Base-by-base conservation (phyloP, 495 filamentous ascomycete genomes). In the Chaetomium tenue region DNA sequence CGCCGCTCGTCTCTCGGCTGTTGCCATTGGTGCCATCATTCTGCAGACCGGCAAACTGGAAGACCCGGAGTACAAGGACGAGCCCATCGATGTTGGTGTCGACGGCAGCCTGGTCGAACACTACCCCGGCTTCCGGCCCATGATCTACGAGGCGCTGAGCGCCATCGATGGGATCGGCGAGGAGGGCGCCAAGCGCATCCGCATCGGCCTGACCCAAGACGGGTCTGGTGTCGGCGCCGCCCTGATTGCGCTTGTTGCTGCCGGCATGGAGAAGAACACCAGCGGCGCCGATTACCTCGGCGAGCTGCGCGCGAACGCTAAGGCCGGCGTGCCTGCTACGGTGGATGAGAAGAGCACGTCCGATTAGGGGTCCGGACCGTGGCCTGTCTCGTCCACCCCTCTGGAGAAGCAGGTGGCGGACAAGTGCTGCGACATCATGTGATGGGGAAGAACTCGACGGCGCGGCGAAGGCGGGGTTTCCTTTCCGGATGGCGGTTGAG, bases 131-230 rank as follows among this genome's bases (percentile, higher is more conserved):
- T 97, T 96, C 74, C 86, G 92, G 68, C 86, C 84, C 22, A 84
- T 90, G 75, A 83, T 97, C 58, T 71, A 85, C 26, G 89, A 92
- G 68, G 89, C 89, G 26, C 74, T 97, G 58, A 77, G 85, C 25
- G 83, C 83, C 60, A 82, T 96, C 20, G 81, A 87, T 33, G 83
- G 87, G 61, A 87, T 96, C 68, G 92, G 92, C 13, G 75, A 72
- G 13, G 79, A 82, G 13, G 90, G 91, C 11, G 91, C 93, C 60
- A 87, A 88, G 75, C 88, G 86, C 74, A 84, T 97, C 65, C 82
- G 90, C 48, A 96, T 97, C 69, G 93, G 92, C 15, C 91, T 97
- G 75, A 93, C 93, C 59, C 93, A 94, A 83, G 93, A 97, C 77
- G 93, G 93, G 54, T 89, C 86, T 63, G 93, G 93, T 59, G 93